Percentiles rank a stretch among this genome's conserved stretches.
phyloP scores from a whole-genome alignment of 306 rosid species.

The Chamaecrista fasciculata region DNA sequence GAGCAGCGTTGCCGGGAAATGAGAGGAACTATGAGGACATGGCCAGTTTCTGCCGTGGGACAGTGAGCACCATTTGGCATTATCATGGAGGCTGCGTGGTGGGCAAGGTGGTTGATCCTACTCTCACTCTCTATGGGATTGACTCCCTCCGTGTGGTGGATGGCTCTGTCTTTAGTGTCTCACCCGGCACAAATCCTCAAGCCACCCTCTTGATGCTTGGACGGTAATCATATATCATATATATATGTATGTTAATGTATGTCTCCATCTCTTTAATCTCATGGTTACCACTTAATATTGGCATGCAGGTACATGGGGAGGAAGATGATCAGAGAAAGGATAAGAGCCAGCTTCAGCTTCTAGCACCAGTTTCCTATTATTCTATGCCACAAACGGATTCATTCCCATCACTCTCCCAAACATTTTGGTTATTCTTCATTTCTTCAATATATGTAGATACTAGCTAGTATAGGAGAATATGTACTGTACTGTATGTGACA shows the following conservation, averaged over 20 bases:
- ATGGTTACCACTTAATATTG: no score
- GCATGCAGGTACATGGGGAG: slow-evolving; percentile 37
- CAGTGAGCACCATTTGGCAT: slow-evolving; percentile 69
- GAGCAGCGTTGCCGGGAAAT: slow-evolving; percentile 48
- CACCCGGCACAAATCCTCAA: slow-evolving; percentile 84
- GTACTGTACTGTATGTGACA: no score
- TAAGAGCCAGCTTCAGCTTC: not conserved
- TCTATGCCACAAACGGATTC: no score
- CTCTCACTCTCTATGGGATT: slow-evolving; percentile 46
- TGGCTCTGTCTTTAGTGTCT: slow-evolving; percentile 52
- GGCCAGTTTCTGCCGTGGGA: slow-evolving; percentile 54
- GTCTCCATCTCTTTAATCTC: no score
- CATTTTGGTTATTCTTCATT: no score
- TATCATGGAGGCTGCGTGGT: slow-evolving; percentile 62
- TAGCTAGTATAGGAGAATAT: no score
- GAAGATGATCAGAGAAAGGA: slow-evolving; percentile 40
- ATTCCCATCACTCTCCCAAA: no score
- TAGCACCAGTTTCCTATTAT: no score
- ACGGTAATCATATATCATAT: slow-evolving; percentile 37
- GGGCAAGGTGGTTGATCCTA: slow-evolving; percentile 60
- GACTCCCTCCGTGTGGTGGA: slow-evolving; percentile 51
- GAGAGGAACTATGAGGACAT: slow-evolving; percentile 20
- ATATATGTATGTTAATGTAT: no score
- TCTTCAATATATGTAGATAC: no score
- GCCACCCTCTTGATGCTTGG: slow-evolving; percentile 93